These are phyloP conservation scores for Mitragyna speciosa DNA, from an alignment of 257 asterid genomes.

Conservation along the genomic window DNA sequence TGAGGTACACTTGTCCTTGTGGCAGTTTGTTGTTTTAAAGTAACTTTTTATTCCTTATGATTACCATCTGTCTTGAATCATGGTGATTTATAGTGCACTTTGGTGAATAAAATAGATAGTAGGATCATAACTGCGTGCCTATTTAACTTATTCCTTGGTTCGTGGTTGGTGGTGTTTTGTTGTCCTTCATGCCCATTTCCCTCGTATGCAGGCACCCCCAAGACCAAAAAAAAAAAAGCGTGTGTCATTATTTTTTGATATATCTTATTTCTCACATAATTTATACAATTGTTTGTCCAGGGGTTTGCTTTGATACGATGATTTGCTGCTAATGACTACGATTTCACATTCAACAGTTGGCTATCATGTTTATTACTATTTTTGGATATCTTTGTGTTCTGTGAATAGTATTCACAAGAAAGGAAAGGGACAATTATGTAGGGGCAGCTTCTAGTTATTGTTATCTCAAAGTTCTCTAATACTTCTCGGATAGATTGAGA, in stretches of 20 bases:
- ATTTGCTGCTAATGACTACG: background rate
- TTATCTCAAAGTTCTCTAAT: background rate
- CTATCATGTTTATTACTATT: background rate
- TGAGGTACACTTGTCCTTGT: conserved; percentile 44
- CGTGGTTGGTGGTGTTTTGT: background rate
- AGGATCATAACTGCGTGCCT: background rate
- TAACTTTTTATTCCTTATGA: background rate
- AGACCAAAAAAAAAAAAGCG: background rate
- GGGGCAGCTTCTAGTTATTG: background rate
- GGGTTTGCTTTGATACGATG: background rate
- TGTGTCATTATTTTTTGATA: background rate
- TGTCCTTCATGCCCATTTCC: background rate
- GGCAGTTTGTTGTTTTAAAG: background rate
- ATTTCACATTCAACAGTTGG: background rate
- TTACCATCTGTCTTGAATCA: background rate
- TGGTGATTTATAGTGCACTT: background rate
- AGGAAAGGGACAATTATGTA: background rate
- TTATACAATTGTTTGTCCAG: background rate
- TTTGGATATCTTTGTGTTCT: background rate
- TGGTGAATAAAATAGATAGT: background rate
- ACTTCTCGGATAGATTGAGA: background rate
- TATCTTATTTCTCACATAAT: background rate
- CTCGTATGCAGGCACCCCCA: background rate
- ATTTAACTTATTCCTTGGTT: background rate
- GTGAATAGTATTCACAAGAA: background rate